Percentiles rank a stretch among this genome's conserved stretches.
These are phyloP conservation scores for Pichia insulana DNA, from an alignment of 805 yeast species.

Conservation along the genomic window DNA sequence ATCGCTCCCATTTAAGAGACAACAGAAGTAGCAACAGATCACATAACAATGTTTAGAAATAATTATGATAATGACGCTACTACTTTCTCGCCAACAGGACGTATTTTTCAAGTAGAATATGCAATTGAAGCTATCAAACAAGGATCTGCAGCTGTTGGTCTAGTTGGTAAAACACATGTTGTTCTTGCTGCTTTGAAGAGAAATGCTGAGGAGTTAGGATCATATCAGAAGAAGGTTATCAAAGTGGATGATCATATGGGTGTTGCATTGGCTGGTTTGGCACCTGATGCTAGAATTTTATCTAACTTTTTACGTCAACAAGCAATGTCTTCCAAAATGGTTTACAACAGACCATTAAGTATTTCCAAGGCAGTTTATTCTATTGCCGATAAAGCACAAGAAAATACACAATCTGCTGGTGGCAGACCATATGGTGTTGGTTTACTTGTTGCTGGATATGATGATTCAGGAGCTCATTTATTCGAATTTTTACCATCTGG, in stretches of 20 bases:
- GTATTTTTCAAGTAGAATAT: conserved; percentile 83
- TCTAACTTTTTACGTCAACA: conserved; percentile 85
- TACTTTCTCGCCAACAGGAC: conserved; percentile 92
- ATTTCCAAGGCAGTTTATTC: conserved; percentile 75
- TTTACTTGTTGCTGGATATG: conserved; percentile 78
- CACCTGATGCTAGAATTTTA: conserved; percentile 95
- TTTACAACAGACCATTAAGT: conserved; percentile 78
- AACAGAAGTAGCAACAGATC: background rate
- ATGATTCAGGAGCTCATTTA: conserved; percentile 89
- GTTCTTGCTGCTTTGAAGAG: conserved; percentile 92
- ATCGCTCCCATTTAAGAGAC: background rate
- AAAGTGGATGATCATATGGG: conserved; percentile 92
- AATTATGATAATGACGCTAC: conserved; percentile 98
- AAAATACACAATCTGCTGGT: conserved; percentile 92
- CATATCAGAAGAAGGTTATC: conserved; percentile 90
- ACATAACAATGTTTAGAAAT: conserved; percentile 56
- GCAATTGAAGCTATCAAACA: conserved; percentile 95
- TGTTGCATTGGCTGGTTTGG: conserved; percentile 91
- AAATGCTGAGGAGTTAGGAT: conserved; percentile 94
- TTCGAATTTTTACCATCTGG: conserved; percentile 97
- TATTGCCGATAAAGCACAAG: conserved; percentile 95
- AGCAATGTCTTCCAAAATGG: conserved; percentile 79
- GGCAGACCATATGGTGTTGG: conserved; percentile 99
- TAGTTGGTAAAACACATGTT: conserved; percentile 77
- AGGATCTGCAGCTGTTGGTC: conserved; percentile 95